phyloP scores from a whole-genome alignment of 2,329 filamentous ascomycete genomes.

The Clarireedia paspali region DNA sequence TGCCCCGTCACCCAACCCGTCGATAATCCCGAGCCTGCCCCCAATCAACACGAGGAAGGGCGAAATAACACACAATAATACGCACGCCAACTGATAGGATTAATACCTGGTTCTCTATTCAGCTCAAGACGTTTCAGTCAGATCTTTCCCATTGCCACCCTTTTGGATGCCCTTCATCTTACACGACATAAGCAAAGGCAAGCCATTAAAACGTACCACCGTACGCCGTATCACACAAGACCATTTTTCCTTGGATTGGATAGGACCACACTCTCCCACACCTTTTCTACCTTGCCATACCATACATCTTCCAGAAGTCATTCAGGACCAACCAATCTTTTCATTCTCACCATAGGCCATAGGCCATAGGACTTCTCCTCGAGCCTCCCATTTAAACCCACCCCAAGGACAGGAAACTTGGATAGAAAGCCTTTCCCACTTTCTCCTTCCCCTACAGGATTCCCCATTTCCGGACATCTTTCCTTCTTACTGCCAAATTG shows the following conservation, averaged over 20 bases:
- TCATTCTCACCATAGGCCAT: not conserved
- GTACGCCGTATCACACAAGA: not conserved
- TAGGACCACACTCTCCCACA: not conserved
- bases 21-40: not conserved
- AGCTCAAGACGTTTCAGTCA: slow-evolving; percentile 15
- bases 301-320: not conserved
- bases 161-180: not conserved
- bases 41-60: not conserved
- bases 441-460: not conserved
- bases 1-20: not conserved
- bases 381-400: slow-evolving; percentile 15
- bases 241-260: slow-evolving; percentile 19
- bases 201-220: not conserved
- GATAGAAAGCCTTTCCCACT: slow-evolving; percentile 4
- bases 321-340: slow-evolving; percentile 11
- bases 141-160: slow-evolving; percentile 15
- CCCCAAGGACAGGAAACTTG: slow-evolving; percentile 4
- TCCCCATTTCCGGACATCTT: slow-evolving; percentile 12
- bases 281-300: not conserved
- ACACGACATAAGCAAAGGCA: slow-evolving; percentile 4
- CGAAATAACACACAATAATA: not conserved
- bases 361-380: slow-evolving; percentile 18
- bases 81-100: slow-evolving; percentile 13
- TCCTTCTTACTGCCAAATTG: slow-evolving; percentile 11
- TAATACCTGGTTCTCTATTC: slow-evolving; percentile 5